These are phyloP conservation scores for Schizopora paradoxa DNA, from an alignment of 1,284 basidiomycete species.

Conservation along the genomic window DNA sequence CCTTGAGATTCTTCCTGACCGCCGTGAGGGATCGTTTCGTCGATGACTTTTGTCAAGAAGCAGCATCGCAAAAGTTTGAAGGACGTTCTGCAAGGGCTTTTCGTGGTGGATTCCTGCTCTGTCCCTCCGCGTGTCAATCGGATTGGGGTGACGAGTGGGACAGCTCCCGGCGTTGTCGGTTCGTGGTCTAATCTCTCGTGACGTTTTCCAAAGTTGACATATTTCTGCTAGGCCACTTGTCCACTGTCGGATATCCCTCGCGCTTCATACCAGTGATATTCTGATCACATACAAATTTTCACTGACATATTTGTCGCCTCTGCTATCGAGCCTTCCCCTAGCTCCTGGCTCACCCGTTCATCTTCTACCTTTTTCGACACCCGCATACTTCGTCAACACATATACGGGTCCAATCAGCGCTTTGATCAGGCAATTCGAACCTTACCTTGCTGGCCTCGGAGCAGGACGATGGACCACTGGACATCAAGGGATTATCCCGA, in stretches of 20 bases:
- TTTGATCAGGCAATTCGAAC: constrained; percentile 56
- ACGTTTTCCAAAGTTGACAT: constrained; percentile 9
- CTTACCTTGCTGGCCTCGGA: constrained; percentile 55
- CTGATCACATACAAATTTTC: constrained; percentile 55
- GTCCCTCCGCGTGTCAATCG: constrained; percentile 35
- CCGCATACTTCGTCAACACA: constrained; percentile 61
- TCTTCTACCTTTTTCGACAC: constrained; percentile 62
- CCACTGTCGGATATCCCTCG: constrained; percentile 54
- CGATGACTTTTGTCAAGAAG: constrained; percentile 52
- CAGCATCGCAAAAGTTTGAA: constrained; percentile 34
- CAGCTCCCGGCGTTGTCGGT: constrained; percentile 44
- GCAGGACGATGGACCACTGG: constrained; percentile 41
- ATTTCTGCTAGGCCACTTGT: constrained; percentile 43
- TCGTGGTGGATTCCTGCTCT: constrained; percentile 53
- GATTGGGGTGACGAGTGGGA: constrained; percentile 66
- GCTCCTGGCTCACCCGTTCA: constrained; percentile 58
- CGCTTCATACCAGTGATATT: constrained; percentile 43
- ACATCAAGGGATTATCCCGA: too few relatives aligned
- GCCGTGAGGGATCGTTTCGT: constrained; percentile 48
- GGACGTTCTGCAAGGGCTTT: constrained; percentile 29
- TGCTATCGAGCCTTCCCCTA: constrained; percentile 37
- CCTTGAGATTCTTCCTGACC: constrained; percentile 40
- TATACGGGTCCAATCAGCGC: constrained; percentile 60
- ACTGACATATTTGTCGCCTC: constrained; percentile 46
- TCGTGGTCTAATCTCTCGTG: constrained; percentile 12